Conservation (phyloP, 345 rosid species). For the Geranium brycei region DNA sequence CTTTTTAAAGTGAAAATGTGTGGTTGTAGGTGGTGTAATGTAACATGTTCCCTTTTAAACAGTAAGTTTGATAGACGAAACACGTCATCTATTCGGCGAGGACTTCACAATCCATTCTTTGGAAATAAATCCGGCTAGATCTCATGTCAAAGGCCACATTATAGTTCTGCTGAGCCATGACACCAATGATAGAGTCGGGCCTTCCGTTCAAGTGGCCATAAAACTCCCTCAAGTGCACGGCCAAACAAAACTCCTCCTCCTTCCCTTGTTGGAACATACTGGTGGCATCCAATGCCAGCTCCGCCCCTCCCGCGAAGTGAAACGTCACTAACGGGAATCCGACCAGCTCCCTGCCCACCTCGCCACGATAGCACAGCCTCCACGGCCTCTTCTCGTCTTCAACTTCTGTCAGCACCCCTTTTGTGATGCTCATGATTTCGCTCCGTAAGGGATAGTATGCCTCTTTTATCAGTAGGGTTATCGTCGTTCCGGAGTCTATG, state of each 20-base stretch:
- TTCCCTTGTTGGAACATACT: constrained; percentile 33
- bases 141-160: constrained; percentile 22
- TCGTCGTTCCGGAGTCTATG: constrained; percentile 23
- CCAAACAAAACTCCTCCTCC: constrained; percentile 32
- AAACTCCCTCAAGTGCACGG: constrained; percentile 18
- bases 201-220: background rate
- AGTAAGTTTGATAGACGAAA: too few species aligned
- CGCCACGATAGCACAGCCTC: constrained; percentile 30
- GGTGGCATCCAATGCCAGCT: constrained; percentile 31
- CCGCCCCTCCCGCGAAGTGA: constrained; percentile 39
- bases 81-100: constrained; percentile 5
- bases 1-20: too few species aligned
- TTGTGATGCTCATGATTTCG: constrained; percentile 14
- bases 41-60: too few species aligned
- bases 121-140: constrained; percentile 10
- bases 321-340: constrained; percentile 45
- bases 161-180: constrained; percentile 31
- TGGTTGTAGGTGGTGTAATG: too few species aligned
- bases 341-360: constrained; percentile 21
- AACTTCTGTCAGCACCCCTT: constrained; percentile 7
- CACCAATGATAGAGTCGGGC: constrained; percentile 14
- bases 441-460: constrained; percentile 9
- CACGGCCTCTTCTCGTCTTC: background rate
- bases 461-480: constrained; percentile 10
- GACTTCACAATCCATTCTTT: constrained; percentile 24